Base-by-base conservation (phyloP, 2,329 filamentous ascomycete species). In the Pseudonectria foliicola region DNA sequence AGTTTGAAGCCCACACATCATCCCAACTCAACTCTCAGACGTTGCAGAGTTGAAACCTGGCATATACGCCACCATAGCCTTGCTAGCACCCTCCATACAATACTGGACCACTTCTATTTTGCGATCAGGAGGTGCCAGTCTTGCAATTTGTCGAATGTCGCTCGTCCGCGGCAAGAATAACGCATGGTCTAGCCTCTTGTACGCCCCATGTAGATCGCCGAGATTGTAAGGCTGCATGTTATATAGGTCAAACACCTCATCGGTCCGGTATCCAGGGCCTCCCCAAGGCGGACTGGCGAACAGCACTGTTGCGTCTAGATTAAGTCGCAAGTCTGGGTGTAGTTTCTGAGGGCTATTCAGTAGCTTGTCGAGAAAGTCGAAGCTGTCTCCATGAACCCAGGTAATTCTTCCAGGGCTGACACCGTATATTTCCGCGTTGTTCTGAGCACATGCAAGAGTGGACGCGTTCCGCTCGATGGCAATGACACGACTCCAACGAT, bases 211-310 rank as follows among this genome's bases (percentile, higher is more conserved):
- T 14, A 93, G 67, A 33, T 73, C 62, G 8, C 63, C 61, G 13
- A 90, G 61, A 13, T 72, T 82, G 55, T 98, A 98, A 1, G 92
- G 92, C 59, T 89, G 73, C 92, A 98, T 96, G 11, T 73, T 79
- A 34, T 72, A 71, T 34, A 96, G 66, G 53, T 95, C 80, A 53
- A 96, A 96, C 5, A 98, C 71, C 25, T 82, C 68, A 39, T 75
- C 70, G 0, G 66, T 67, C 16, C 62, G 55, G 49, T 79, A 79
- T 13, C 66, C 66, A 3, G 75, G 70, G 1, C 75, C 75, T 15
- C 75, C 75, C 75, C 75, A 79, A 0, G 75, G 75, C 13, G 75
- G 75, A 11, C 73, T 77, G 1, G 71, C 73, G 45, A 79, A 79
- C 7, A 78, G 31, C 5, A 69, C 62, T 0, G 72, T 68, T 3